A percentile compares a stretch with the other conserved stretches of the same genome.
Evolutionary conservation across 345 rosid genomes (phyloP).

Genomic region (Populus alba): DNA sequence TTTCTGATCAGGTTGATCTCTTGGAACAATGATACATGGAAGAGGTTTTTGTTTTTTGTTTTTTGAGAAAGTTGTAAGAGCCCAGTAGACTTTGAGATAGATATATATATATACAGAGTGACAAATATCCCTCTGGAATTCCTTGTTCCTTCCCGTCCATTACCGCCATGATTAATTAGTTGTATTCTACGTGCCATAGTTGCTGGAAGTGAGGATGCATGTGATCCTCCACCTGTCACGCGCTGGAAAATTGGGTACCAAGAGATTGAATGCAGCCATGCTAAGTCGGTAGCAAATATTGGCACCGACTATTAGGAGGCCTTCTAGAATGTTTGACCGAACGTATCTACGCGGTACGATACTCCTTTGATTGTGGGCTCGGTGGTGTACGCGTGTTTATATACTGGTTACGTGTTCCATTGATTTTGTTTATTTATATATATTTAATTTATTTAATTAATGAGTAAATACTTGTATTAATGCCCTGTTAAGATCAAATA

Average conservation of each 20-base stretch:
- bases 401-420: no score
- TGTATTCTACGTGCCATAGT: not conserved
- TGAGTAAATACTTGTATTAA: rapidly evolving
- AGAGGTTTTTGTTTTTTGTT: not conserved
- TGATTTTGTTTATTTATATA: no score
- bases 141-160: no score
- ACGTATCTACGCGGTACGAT: no score
- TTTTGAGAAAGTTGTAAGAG: no score
- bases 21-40: no score
- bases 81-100: no score
- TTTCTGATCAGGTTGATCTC: no score
- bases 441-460: no score
- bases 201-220: not conserved
- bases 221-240: not conserved
- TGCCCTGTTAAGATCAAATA: rapidly evolving
- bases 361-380: not conserved
- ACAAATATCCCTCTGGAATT: no score
- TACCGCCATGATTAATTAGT: no score
- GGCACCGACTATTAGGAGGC: not conserved
- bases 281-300: not conserved
- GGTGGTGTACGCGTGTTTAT: not conserved
- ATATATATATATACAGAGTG: no score
- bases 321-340: not conserved
- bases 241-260: not conserved
- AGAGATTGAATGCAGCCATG: not conserved